phyloP scores from a whole-genome alignment of 2,329 filamentous ascomycete species.

The Clonostachys chloroleuca region DNA sequence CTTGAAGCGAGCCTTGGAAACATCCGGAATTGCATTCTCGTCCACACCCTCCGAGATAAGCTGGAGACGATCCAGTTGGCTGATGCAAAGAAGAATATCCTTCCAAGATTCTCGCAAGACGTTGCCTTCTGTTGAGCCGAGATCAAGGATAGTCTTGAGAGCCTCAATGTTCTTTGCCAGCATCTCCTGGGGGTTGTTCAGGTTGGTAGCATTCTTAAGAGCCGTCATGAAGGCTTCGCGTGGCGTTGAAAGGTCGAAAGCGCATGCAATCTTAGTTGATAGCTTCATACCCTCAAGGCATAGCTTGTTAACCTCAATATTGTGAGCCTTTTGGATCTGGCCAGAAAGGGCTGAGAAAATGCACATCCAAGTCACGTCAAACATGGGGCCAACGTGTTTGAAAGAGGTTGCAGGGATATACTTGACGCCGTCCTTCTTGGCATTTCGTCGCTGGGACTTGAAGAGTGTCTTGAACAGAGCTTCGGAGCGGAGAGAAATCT shows the following conservation, averaged over 20 bases:
- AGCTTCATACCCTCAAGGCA: slow-evolving; percentile 96
- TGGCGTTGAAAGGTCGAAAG: slow-evolving; percentile 91
- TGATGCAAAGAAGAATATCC: slow-evolving; percentile 91
- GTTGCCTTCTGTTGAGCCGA: slow-evolving; percentile 91
- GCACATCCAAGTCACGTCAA: slow-evolving; percentile 98
- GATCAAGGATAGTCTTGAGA: slow-evolving; percentile 83
- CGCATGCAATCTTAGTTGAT: slow-evolving; percentile 85
- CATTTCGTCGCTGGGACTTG: slow-evolving; percentile 79
- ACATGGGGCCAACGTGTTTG: slow-evolving; percentile 96
- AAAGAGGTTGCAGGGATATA: slow-evolving; percentile 93
- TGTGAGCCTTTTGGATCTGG: slow-evolving; percentile 89
- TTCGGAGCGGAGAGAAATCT: slow-evolving; percentile 70
- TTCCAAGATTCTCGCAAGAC: slow-evolving; percentile 88
- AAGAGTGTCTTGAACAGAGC: slow-evolving; percentile 93
- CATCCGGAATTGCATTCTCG: slow-evolving; percentile 86
- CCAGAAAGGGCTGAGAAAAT: slow-evolving; percentile 93
- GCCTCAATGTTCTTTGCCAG: slow-evolving; percentile 95
- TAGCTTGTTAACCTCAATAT: slow-evolving; percentile 84
- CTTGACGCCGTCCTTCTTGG: slow-evolving; percentile 57
- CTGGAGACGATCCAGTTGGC: slow-evolving; percentile 91
- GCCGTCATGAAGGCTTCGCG: slow-evolving; percentile 93
- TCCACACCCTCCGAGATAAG: slow-evolving; percentile 93
- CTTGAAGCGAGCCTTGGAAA: slow-evolving; percentile 74
- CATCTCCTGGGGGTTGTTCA: slow-evolving; percentile 95
- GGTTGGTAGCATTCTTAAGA: slow-evolving; percentile 87